Percentiles rank a stretch among this genome's conserved stretches.
These are phyloP conservation scores for Zoysia matrella DNA, from an alignment of 202 grass and related monocot genomes.

Conservation along the genomic window DNA sequence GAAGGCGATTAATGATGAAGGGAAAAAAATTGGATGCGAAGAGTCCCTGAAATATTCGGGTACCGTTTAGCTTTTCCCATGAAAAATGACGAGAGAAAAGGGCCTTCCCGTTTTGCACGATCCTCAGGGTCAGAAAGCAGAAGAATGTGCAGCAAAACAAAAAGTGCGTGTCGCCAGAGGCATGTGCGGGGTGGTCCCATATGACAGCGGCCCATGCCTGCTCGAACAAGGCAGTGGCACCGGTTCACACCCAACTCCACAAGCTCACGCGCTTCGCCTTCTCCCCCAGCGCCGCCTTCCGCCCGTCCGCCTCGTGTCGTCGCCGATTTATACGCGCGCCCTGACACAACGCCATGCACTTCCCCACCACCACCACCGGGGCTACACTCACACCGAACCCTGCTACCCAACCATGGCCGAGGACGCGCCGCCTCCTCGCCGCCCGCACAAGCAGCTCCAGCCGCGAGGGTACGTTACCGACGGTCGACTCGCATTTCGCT, in stretches of 20 bases:
- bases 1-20: too few relatives aligned
- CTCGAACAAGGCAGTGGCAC: too few relatives aligned
- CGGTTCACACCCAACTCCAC: background rate
- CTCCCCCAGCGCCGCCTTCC: conserved; percentile 7
- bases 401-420: background rate
- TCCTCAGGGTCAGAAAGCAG: too few relatives aligned
- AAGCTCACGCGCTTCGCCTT: conserved; percentile 55
- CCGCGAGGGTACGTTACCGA: conserved; percentile 44
- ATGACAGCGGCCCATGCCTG: conserved; percentile 1
- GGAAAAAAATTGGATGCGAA: too few relatives aligned
- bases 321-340: conserved; percentile 26
- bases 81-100: too few relatives aligned
- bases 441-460: conserved; percentile 49
- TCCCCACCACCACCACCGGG: background rate
- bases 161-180: too few relatives aligned
- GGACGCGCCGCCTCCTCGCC: conserved; percentile 45
- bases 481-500: background rate
- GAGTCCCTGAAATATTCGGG: too few relatives aligned
- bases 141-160: too few relatives aligned
- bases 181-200: background rate
- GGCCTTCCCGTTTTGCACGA: too few relatives aligned
- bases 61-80: too few relatives aligned
- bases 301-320: background rate
- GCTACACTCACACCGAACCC: conserved; percentile 17
- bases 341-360: conserved; percentile 27